A percentile compares a stretch with the other conserved stretches of the same genome.
These are phyloP conservation scores for Petunia hybrid DNA, from an alignment of 305 asterid genomes.

Conservation along the genomic window DNA sequence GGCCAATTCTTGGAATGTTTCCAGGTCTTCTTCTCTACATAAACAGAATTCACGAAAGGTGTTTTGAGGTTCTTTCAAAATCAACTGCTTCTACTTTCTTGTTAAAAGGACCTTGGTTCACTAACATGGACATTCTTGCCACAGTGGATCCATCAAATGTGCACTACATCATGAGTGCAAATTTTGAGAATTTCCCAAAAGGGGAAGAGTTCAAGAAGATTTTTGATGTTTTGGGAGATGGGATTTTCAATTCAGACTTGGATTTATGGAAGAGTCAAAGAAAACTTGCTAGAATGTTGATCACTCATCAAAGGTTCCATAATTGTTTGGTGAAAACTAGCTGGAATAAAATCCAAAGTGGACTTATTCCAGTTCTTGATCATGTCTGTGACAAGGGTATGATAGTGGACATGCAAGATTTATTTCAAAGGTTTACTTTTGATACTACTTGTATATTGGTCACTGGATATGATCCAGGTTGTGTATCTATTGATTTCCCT, in stretches of 20 bases:
- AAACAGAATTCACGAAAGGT: conserved; percentile 51
- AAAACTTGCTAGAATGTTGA: conserved; percentile 45
- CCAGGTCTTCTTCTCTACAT: conserved; percentile 51
- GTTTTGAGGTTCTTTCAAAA: no score
- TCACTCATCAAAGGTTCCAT: conserved; percentile 48
- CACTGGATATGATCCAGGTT: conserved; percentile 68
- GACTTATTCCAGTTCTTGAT: conserved; percentile 61
- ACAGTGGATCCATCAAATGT: conserved; percentile 62
- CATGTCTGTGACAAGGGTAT: conserved; percentile 31
- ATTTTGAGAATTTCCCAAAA: conserved; percentile 61
- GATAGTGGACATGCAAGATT: conserved; percentile 60
- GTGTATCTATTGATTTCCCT: conserved; percentile 55
- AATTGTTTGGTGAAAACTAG: conserved; percentile 45
- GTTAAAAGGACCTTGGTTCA: conserved; percentile 58
- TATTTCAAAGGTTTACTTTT: conserved; percentile 66
- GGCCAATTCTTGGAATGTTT: conserved; percentile 72
- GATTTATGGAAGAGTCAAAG: conserved; percentile 63
- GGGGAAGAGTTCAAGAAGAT: conserved; percentile 56
- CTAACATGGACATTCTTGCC: conserved; percentile 59
- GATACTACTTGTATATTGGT: conserved; percentile 62
- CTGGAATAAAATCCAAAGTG: conserved; percentile 45
- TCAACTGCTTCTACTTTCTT: conserved; percentile 36
- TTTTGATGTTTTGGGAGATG: conserved; percentile 63
- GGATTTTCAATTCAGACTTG: conserved; percentile 62
- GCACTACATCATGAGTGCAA: conserved; percentile 63